phyloP scores from a whole-genome alignment of 23 red algal species.

The Gracilaria domingensis region DNA sequence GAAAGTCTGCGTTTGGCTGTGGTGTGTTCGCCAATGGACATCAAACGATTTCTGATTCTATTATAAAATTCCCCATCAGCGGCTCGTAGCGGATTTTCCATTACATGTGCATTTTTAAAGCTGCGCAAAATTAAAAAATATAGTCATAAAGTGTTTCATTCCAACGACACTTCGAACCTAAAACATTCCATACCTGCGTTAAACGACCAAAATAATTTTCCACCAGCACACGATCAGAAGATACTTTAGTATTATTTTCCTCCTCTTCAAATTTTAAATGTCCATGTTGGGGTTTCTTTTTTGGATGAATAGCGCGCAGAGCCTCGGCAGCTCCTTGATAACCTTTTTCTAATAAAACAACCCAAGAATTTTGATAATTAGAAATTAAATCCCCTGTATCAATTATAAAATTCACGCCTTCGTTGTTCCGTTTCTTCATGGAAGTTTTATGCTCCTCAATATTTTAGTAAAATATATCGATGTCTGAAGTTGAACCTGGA shows the following conservation, averaged over 20 bases:
- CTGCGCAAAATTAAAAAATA: neutral
- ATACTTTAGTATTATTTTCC: slow-evolving; percentile 11
- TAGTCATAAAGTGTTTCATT: slow-evolving; percentile 15
- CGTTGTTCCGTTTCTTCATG: neutral
- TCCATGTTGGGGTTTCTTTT: neutral
- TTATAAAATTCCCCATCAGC: slow-evolving; percentile 18
- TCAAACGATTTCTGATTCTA: neutral
- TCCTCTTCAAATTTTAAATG: neutral
- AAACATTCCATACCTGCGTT: neutral
- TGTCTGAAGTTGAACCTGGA: neutral
- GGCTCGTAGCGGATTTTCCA: slow-evolving; percentile 3
- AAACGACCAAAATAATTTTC: slow-evolving; percentile 15
- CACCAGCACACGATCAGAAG: neutral
- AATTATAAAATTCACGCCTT: neutral
- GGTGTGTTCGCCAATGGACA: neutral
- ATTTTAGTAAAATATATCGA: slow-evolving; percentile 2
- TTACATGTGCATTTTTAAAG: slow-evolving; percentile 40
- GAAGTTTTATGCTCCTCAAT: neutral
- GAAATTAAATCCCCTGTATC: neutral
- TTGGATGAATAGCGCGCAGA: slow-evolving; percentile 5
- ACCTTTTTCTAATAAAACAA: neutral
- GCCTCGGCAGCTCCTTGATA: neutral
- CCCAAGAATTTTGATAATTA: slow-evolving; percentile 19
- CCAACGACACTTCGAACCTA: slow-evolving; percentile 25
- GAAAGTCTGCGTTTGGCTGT: neutral